Conservation (phyloP, 2,329 filamentous ascomycete genomes). For the Diatrype stigma region DNA sequence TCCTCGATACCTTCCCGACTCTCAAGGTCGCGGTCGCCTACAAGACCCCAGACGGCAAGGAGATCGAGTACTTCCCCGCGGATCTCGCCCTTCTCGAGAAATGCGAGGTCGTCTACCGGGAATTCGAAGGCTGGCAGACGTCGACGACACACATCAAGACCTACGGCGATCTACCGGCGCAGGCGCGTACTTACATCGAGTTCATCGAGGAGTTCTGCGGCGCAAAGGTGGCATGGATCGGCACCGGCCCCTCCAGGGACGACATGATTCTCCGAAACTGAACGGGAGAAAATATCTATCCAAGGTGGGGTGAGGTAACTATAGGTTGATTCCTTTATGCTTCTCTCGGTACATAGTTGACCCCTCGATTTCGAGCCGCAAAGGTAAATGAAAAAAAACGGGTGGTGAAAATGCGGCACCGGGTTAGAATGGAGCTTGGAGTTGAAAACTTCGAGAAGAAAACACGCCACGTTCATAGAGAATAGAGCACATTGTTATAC, state of each 20-base stretch:
- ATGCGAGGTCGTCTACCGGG: constrained; percentile 50
- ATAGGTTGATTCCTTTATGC: too few species aligned
- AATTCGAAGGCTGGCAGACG: constrained; percentile 52
- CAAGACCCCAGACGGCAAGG: constrained; percentile 18
- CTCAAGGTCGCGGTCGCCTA: constrained; percentile 59
- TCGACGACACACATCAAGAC: constrained; percentile 45
- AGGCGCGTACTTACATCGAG: constrained; percentile 49
- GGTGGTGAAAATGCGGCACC: too few species aligned
- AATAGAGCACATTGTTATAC: too few species aligned
- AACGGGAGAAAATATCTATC: too few species aligned
- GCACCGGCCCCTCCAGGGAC: constrained; percentile 17
- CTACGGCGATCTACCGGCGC: constrained; percentile 47
- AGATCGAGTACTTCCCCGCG: constrained; percentile 48
- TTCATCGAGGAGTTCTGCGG: constrained; percentile 9
- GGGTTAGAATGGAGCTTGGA: too few species aligned
- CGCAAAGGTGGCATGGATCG: constrained; percentile 15
- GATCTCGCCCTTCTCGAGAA: constrained; percentile 46
- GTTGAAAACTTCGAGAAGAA: too few species aligned
- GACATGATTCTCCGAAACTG: constrained; percentile 11
- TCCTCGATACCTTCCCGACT: constrained; percentile 57
- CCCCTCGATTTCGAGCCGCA: too few species aligned
- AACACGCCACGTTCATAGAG: too few species aligned
- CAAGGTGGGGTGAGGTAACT: too few species aligned
- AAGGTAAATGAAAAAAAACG: too few species aligned
- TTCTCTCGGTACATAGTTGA: too few species aligned